phyloP scores from a whole-genome alignment of 306 rosid genomes.

The Prunus padus region DNA sequence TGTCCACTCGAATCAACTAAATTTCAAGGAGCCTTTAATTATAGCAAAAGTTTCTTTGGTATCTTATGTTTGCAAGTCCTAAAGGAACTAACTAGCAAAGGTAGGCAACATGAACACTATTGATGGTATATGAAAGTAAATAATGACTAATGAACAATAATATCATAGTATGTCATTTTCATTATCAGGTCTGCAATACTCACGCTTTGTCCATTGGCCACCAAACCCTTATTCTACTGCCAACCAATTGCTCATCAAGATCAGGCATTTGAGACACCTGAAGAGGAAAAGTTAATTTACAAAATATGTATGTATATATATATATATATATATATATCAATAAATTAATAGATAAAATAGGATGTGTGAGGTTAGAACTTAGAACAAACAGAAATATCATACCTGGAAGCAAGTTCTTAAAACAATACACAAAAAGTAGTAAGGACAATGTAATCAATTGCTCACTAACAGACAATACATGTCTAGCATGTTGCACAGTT shows the following conservation, averaged over 20 bases:
- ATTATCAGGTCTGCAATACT: conserved; percentile 38
- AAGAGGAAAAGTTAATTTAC: neutral
- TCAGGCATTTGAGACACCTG: conserved; percentile 41
- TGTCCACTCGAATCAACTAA: neutral
- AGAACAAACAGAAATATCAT: neutral
- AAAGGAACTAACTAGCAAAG: neutral
- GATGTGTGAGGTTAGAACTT: neutral
- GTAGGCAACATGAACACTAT: neutral
- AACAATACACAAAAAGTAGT: neutral
- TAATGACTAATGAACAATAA: neutral
- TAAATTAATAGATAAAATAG: neutral
- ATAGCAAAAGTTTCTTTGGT: neutral
- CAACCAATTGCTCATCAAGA: conserved; percentile 44
- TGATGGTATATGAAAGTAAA: neutral
- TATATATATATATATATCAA: neutral
- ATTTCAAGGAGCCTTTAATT: neutral
- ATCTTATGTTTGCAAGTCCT: neutral
- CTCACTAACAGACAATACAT: neutral
- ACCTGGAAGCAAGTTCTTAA: neutral
- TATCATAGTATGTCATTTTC: conserved; percentile 12
- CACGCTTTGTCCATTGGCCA: conserved; percentile 78
- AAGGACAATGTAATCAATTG: neutral
- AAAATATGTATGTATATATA: neutral
- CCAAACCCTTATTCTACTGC: conserved; percentile 65
- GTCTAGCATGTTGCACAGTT: neutral